phyloP scores from a whole-genome alignment of 768 basidiomycete species.

The Tremella mesenterica region DNA sequence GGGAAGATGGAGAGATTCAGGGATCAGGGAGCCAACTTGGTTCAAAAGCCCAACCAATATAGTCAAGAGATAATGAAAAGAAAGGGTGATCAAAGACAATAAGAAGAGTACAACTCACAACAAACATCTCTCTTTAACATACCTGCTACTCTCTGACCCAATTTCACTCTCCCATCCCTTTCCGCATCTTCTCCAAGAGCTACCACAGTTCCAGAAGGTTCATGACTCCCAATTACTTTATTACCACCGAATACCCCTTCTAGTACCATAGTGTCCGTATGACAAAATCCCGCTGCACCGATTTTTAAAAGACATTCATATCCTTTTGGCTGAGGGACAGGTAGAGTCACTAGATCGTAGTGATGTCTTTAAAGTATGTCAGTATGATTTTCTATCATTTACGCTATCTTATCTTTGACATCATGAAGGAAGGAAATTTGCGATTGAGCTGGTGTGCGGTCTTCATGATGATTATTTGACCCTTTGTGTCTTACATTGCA shows the following conservation, averaged over 20 bases:
- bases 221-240: conserved; percentile 13
- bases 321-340: conserved; percentile 5
- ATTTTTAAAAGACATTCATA: conserved; percentile 12
- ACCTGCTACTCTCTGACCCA: conserved; percentile 1
- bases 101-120: neutral
- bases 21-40: too few species aligned
- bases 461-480: too few species aligned
- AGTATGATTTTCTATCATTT: too few species aligned
- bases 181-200: conserved; percentile 3
- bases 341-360: conserved; percentile 11
- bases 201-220: conserved; percentile 20
- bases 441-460: too few species aligned
- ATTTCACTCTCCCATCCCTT: neutral
- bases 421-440: too few species aligned
- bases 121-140: conserved; percentile 2
- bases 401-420: too few species aligned
- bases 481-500: too few species aligned
- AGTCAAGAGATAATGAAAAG: too few species aligned
- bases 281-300: conserved; percentile 20
- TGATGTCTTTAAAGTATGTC: neutral
- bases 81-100: too few species aligned
- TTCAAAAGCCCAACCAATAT: too few species aligned
- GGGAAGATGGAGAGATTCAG: too few species aligned
- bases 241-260: neutral
- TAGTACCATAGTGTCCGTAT: conserved; percentile 12